Evolutionary conservation across 2,329 filamentous ascomycete species (phyloP).

Genomic region (Botrytis pseudocinerea): DNA sequence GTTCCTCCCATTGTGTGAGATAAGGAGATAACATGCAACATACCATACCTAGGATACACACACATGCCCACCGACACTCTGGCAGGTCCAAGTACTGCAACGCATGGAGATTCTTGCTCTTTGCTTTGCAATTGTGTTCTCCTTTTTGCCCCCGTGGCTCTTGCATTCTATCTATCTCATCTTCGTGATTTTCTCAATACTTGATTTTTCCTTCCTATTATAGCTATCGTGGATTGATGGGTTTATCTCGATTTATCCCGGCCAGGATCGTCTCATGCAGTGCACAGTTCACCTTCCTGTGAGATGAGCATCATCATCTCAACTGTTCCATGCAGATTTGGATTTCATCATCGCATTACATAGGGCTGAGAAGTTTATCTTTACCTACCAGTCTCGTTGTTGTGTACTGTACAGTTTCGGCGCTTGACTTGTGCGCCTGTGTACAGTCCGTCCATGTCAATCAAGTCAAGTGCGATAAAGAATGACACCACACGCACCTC

Average conservation of each 20-base stretch:
- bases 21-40: background rate
- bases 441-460: background rate
- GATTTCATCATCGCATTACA: background rate
- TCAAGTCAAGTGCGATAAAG: slow-evolving; percentile 11
- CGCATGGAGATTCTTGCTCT: background rate
- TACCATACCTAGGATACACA: background rate
- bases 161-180: background rate
- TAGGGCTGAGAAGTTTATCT: slow-evolving; percentile 22
- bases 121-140: background rate
- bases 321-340: slow-evolving; percentile 6
- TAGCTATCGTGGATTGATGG: background rate
- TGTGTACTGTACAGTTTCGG: background rate
- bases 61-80: background rate
- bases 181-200: background rate
- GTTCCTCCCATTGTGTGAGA: background rate
- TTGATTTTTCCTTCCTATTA: background rate
- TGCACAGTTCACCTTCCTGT: slow-evolving; percentile 19
- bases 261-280: slow-evolving; percentile 8
- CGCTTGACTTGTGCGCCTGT: background rate
- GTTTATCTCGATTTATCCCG: background rate
- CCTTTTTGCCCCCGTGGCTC: background rate
- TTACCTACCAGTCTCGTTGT: background rate
- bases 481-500: background rate
- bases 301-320: slow-evolving; percentile 12
- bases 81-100: background rate